A percentile compares a stretch with the other conserved stretches of the same genome.
These are phyloP conservation scores for Vairimorpha apis DNA, from an alignment of 371 early-diverging fungal genomes.

Conservation along the genomic window DNA sequence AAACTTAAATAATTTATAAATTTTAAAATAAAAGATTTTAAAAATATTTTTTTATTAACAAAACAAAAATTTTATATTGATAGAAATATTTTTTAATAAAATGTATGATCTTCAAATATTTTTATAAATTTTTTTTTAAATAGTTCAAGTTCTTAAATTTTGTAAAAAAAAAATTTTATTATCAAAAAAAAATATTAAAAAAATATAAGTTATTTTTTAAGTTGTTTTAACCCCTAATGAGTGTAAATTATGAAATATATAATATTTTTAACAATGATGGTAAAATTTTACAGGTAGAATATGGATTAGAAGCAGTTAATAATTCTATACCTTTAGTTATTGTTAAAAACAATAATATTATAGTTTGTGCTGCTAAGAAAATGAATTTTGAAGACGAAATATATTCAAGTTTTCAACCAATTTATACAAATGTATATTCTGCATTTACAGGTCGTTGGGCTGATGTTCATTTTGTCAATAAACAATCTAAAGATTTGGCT, in stretches of 20 bases:
- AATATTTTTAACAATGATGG: slow-evolving; percentile 62
- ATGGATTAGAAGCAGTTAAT: slow-evolving; percentile 62
- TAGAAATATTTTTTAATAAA: too few species aligned
- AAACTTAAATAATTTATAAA: too few species aligned
- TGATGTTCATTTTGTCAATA: slow-evolving; percentile 55
- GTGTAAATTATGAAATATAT: slow-evolving; percentile 41
- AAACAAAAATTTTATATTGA: too few species aligned
- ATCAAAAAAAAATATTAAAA: too few species aligned
- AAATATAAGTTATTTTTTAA: background rate
- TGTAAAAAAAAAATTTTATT: too few species aligned
- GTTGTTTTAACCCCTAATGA: slow-evolving; percentile 35
- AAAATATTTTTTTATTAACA: too few species aligned
- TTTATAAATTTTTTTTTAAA: too few species aligned
- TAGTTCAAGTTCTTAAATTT: too few species aligned
- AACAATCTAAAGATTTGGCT: slow-evolving; percentile 40
- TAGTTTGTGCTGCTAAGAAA: slow-evolving; percentile 58
- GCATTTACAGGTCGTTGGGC: slow-evolving; percentile 53
- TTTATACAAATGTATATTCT: slow-evolving; percentile 39
- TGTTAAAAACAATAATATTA: slow-evolving; percentile 35
- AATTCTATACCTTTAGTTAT: slow-evolving; percentile 55
- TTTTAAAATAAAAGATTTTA: too few species aligned
- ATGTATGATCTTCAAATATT: too few species aligned
- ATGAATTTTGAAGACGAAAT: slow-evolving; percentile 47
- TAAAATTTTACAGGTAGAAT: slow-evolving; percentile 61
- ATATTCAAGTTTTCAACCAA: slow-evolving; percentile 35